phyloP scores from a whole-genome alignment of 2,329 filamentous ascomycete species.

The Paecilomyces sp. region DNA sequence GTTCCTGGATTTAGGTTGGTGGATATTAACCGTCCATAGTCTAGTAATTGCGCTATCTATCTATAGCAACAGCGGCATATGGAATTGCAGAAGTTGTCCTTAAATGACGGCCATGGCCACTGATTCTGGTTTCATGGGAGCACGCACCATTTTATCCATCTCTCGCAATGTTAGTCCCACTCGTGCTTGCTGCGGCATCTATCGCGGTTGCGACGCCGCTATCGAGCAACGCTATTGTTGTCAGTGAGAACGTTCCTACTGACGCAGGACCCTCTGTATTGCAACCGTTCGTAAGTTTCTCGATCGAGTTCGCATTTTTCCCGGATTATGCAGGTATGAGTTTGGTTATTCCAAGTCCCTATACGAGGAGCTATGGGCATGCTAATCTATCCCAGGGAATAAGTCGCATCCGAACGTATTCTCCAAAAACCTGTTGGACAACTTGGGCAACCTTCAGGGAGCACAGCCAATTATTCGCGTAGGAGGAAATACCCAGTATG shows the following conservation, averaged over 20 bases:
- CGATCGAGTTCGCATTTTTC: conserved; percentile 47
- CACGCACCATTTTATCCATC: not conserved
- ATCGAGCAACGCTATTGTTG: not conserved
- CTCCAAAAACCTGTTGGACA: conserved; percentile 54
- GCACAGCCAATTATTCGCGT: conserved; percentile 56
- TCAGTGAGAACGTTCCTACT: not conserved
- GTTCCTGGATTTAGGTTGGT: not conserved
- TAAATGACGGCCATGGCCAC: not conserved
- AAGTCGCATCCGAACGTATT: conserved; percentile 50
- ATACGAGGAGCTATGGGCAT: too few species aligned
- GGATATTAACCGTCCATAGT: not conserved
- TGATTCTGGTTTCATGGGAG: not conserved
- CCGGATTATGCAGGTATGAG: conserved; percentile 46
- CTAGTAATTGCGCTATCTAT: not conserved
- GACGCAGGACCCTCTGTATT: conserved; percentile 10
- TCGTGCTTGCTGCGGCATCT: not conserved
- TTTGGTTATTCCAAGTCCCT: too few species aligned
- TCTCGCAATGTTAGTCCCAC: not conserved
- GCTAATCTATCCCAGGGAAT: conserved; percentile 36
- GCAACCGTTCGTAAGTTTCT: conserved; percentile 43
- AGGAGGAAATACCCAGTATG: conserved; percentile 57
- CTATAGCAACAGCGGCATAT: not conserved
- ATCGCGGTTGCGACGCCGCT: not conserved
- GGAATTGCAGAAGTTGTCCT: not conserved
- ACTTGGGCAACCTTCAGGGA: conserved; percentile 48